These are phyloP conservation scores for Isabelozyma pseudorhagii DNA, from an alignment of 805 yeast species.

Conservation along the genomic window DNA sequence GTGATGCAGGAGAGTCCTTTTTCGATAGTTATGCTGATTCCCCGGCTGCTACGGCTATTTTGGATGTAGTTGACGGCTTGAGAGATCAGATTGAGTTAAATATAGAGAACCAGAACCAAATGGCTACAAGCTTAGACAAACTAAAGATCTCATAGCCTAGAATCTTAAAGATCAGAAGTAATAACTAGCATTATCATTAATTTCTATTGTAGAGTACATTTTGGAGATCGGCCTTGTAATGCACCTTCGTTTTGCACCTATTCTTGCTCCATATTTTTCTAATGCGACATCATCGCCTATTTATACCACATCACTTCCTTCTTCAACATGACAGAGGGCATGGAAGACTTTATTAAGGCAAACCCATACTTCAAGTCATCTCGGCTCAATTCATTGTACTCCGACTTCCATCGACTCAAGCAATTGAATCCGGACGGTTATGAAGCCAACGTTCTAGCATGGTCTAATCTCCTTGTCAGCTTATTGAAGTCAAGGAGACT, in stretches of 20 bases:
- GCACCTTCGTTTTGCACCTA: no score
- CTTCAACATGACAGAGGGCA: not conserved
- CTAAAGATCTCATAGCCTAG: no score
- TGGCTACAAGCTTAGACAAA: no score
- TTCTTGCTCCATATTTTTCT: no score
- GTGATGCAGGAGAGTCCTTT: constrained; percentile 85
- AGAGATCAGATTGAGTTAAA: constrained; percentile 50
- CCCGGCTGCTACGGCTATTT: constrained; percentile 85
- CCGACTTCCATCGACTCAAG: constrained; percentile 27
- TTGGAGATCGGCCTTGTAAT: no score
- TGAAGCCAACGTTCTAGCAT: constrained; percentile 40
- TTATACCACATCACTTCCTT: not conserved
- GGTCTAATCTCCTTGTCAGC: constrained; percentile 20
- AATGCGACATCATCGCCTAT: not conserved
- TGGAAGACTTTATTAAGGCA: constrained; percentile 11
- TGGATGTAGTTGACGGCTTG: constrained; percentile 74
- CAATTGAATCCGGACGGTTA: constrained; percentile 40
- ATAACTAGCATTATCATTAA: no score
- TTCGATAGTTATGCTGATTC: constrained; percentile 83
- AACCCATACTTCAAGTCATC: constrained; percentile 21
- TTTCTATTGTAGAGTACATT: no score
- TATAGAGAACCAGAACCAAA: constrained; percentile 9
- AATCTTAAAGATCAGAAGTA: no score
- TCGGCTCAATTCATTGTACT: constrained; percentile 33
- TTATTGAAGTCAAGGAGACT: not conserved